These are phyloP conservation scores for Syncephalastrum monosporum DNA, from an alignment of 371 early-diverging fungal genomes.

Conservation along the genomic window DNA sequence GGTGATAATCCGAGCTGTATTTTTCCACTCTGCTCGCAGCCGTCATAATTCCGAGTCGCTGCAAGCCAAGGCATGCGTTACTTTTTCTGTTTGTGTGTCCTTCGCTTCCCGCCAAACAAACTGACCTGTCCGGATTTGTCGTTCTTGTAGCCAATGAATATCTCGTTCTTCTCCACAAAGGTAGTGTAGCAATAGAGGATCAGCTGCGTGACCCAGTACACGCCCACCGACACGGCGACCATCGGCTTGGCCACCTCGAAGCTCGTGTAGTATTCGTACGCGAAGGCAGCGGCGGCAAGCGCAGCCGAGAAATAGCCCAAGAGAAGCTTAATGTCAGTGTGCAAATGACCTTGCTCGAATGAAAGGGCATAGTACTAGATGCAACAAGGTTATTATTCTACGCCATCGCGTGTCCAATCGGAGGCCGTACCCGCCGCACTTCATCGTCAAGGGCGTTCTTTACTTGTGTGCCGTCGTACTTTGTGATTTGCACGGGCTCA, in stretches of 20 bases:
- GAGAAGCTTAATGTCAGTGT: constrained; percentile 41
- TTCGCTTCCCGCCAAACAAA: neutral
- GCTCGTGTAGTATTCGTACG: constrained; percentile 38
- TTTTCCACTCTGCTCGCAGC: constrained; percentile 24
- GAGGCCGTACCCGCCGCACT: constrained; percentile 28
- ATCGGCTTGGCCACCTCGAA: constrained; percentile 33
- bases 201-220: constrained; percentile 34
- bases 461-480: constrained; percentile 35
- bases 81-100: neutral
- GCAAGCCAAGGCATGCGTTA: neutral
- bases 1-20: constrained; percentile 27
- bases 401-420: neutral
- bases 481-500: constrained; percentile 32
- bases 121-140: constrained; percentile 26
- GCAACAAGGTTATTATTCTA: neutral
- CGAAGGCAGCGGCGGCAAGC: constrained; percentile 37
- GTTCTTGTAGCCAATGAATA: constrained; percentile 35
- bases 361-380: neutral
- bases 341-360: constrained; percentile 26
- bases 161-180: constrained; percentile 34
- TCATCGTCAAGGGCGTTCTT: constrained; percentile 49
- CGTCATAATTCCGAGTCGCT: constrained; percentile 20
- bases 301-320: constrained; percentile 41
- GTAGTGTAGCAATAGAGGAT: constrained; percentile 21
- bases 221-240: constrained; percentile 27